Conservation (phyloP, 2,329 filamentous ascomycete species). For the Tolypocladium amazonense region DNA sequence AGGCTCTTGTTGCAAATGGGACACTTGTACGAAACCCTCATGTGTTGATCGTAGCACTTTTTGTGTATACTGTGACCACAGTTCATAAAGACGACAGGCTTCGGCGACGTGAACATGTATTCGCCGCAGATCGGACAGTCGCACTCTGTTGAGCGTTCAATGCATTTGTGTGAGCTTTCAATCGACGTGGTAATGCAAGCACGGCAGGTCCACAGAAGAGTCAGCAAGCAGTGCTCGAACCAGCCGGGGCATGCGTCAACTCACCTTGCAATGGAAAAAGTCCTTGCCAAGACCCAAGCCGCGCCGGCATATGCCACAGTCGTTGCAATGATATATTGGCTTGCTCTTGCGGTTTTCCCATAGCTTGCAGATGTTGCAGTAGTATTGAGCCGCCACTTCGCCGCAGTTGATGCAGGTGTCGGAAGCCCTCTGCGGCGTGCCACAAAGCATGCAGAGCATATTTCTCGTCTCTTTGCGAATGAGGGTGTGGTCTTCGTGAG, state of each 20-base stretch:
- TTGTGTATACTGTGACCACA: slow-evolving; percentile 96
- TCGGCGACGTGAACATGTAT: slow-evolving; percentile 88
- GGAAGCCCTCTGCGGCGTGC: slow-evolving; percentile 69
- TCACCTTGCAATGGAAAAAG: slow-evolving; percentile 95
- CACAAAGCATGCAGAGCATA: slow-evolving; percentile 97
- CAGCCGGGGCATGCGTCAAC: slow-evolving; percentile 4
- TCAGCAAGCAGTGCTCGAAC: slow-evolving; percentile 4
- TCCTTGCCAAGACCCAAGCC: slow-evolving; percentile 90
- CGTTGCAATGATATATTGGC: slow-evolving; percentile 89
- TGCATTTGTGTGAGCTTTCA: slow-evolving; percentile 78
- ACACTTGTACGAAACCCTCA: slow-evolving; percentile 86
- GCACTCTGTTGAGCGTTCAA: slow-evolving; percentile 87
- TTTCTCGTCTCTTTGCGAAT: slow-evolving; percentile 77
- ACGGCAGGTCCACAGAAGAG: slow-evolving; percentile 58
- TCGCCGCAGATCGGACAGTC: slow-evolving; percentile 96
- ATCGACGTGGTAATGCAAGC: slow-evolving; percentile 89
- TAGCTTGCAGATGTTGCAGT: slow-evolving; percentile 87
- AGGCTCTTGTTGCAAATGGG: slow-evolving; percentile 94
- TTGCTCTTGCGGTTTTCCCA: slow-evolving; percentile 93
- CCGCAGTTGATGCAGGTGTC: slow-evolving; percentile 72
- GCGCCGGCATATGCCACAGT: slow-evolving; percentile 90
- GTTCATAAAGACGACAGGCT: slow-evolving; percentile 83
- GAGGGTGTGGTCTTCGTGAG: slow-evolving; percentile 65
- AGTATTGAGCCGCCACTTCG: slow-evolving; percentile 74
- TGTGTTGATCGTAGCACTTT: slow-evolving; percentile 78